A percentile compares a stretch with the other conserved stretches of the same genome.
These are phyloP conservation scores for Oryza meyeriana DNA, from an alignment of 176 grass and related monocot species.

Conservation along the genomic window DNA sequence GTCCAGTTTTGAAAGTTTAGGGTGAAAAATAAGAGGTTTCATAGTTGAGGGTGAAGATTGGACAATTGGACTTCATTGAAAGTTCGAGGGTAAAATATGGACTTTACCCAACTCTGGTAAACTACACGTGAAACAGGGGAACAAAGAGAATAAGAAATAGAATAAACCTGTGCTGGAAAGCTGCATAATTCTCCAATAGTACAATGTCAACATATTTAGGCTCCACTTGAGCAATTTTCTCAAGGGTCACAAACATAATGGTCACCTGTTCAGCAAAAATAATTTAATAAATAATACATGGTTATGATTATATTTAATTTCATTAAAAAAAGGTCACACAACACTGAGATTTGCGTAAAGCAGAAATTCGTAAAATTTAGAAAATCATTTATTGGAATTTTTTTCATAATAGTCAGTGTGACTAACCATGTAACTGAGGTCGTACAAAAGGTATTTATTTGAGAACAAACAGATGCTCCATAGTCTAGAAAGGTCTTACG, in stretches of 20 bases:
- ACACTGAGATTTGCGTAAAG: neutral
- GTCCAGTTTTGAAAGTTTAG: too few species aligned
- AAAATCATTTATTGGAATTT: neutral
- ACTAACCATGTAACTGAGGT: conserved; percentile 1
- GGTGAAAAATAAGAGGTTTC: too few species aligned
- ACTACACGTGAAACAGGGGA: neutral
- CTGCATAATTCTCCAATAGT: conserved; percentile 91
- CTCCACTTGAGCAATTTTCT: conserved; percentile 88
- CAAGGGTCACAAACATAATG: conserved; percentile 93
- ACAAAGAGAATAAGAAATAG: neutral
- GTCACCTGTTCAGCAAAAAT: conserved; percentile 48
- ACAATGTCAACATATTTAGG: conserved; percentile 91
- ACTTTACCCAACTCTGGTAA: neutral
- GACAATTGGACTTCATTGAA: too few species aligned
- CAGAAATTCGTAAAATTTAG: neutral
- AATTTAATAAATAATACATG: conserved; percentile 5
- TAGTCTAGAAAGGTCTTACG: conserved; percentile 38
- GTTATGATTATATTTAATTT: neutral
- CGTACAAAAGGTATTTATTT: neutral
- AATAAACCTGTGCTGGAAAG: conserved; percentile 81
- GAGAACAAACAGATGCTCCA: neutral
- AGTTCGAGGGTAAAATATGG: too few species aligned
- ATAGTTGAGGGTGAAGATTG: too few species aligned
- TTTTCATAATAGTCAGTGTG: neutral
- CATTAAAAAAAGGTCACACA: neutral